phyloP scores from a whole-genome alignment of 331 rosid species.

The Phaseolus coccineus region DNA sequence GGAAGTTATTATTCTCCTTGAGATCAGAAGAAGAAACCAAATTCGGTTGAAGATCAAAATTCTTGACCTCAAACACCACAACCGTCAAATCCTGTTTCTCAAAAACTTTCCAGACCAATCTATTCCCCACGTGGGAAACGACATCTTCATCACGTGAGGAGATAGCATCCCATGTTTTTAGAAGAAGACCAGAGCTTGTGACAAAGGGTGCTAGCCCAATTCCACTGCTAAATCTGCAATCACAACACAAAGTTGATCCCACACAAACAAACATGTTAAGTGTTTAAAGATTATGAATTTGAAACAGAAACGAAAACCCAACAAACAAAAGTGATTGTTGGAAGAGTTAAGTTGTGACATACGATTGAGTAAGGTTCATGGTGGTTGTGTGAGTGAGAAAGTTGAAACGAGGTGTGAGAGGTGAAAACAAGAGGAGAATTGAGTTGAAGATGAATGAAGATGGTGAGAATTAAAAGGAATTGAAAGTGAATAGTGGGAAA shows the following conservation, averaged over 20 bases:
- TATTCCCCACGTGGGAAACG: background rate
- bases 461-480: background rate
- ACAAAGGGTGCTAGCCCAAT: slow-evolving; percentile 40
- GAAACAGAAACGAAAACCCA: background rate
- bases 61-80: slow-evolving; percentile 48
- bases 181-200: slow-evolving; percentile 47
- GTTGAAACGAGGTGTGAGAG: background rate
- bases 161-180: slow-evolving; percentile 45
- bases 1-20: slow-evolving; percentile 18
- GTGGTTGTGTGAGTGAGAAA: background rate
- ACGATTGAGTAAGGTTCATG: slow-evolving; percentile 37
- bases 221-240: slow-evolving; percentile 59
- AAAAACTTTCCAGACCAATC: background rate
- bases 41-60: background rate
- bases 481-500: background rate
- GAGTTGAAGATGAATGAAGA: background rate
- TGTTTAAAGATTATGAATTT: background rate
- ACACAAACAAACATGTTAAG: background rate
- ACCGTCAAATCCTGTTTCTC: slow-evolving; percentile 19
- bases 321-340: background rate
- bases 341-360: background rate
- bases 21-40: slow-evolving; percentile 46
- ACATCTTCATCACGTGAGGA: background rate
- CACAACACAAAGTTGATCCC: background rate
- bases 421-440: background rate